Base-by-base conservation (phyloP, 371 early-diverging fungal species). In the Apophysomyces variabilis region DNA sequence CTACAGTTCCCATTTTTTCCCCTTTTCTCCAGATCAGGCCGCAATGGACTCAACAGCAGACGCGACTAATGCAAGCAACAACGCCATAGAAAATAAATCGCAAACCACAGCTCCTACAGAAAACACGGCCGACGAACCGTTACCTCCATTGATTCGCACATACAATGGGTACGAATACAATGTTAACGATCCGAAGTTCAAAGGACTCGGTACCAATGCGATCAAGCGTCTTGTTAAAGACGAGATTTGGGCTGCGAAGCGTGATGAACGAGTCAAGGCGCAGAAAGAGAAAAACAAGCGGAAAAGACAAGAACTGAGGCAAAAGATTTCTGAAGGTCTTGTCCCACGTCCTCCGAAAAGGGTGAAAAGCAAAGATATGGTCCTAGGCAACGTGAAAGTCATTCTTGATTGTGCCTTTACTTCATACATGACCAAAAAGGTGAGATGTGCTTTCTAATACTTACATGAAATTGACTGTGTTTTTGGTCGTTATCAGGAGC, bases 351-450 rank as follows among this genome's bases (percentile, higher is more conserved):
- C 68, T 37, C 72, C 78, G 0, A 83, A 83, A 45, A 57, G 69
- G 60, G 67, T 66, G 5, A 68, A 61, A 56, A 56, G 67, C 4
- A 69, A 75, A 12, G 66, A 75, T 9, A 72, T 79, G 58, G 69
- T 60, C 26, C 68, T 74, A 9, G 72, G 77, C 16, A 70, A 72
- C 2, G 66, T 77, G 4, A 67, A 66, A 21, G 75, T 95, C 38
- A 83, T 92, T 1, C 72, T 94, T 13, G 94, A 94, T 69, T 87
- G 90, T 81, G 78, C 86, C 1, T 94, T 92, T 76, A 92, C 93
- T 54, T 82, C 87, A 16, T 77, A 85, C 54, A 96, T 96, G 96
- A 76, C 65, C 11, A 87, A 88, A 9, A 90, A 88, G 74, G 92
- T 85, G 80, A 39, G 56, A 13, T 1, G 3, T 26, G 12, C n/a